Percentiles rank a stretch among this genome's conserved stretches.
Conservation (phyloP, 1,284 basidiomycete genomes). For the Mrakiaceae sp. region DNA sequence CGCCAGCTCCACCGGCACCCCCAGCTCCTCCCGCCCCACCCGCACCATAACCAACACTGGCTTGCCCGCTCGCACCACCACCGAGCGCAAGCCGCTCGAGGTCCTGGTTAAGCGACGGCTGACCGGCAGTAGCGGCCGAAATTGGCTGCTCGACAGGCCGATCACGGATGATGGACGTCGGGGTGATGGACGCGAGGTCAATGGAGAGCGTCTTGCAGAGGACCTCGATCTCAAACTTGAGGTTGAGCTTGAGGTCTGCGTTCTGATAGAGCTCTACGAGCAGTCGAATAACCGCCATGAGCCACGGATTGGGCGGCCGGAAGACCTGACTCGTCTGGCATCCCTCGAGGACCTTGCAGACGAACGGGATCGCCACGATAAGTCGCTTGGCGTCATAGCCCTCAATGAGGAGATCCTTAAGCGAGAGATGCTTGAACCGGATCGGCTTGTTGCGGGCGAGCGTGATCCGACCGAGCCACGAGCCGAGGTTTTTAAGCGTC, state of each 20-base stretch:
- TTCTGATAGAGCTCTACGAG: conserved; percentile 94
- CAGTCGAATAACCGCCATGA: conserved; percentile 86
- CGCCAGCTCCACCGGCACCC: neutral
- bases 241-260: conserved; percentile 89
- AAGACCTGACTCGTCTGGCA: conserved; percentile 84
- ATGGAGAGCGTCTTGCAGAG: conserved; percentile 86
- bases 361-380: conserved; percentile 92
- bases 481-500: conserved; percentile 83
- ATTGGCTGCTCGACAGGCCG: conserved; percentile 24
- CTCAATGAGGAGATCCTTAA: conserved; percentile 93
- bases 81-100: conserved; percentile 22
- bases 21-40: conserved; percentile 10
- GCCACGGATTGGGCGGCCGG: conserved; percentile 93
- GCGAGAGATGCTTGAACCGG: conserved; percentile 82
- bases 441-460: conserved; percentile 86
- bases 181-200: conserved; percentile 75
- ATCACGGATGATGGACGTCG: conserved; percentile 66
- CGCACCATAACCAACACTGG: conserved; percentile 15
- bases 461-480: conserved; percentile 91
- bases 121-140: conserved; percentile 18
- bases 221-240: conserved; percentile 98
- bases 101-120: conserved; percentile 22
- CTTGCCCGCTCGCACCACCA: conserved; percentile 22
- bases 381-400: conserved; percentile 87
- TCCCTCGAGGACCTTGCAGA: conserved; percentile 92